Evolutionary conservation across 495 filamentous ascomycete species (phyloP).

Genomic region (Neurospora sp.): DNA sequence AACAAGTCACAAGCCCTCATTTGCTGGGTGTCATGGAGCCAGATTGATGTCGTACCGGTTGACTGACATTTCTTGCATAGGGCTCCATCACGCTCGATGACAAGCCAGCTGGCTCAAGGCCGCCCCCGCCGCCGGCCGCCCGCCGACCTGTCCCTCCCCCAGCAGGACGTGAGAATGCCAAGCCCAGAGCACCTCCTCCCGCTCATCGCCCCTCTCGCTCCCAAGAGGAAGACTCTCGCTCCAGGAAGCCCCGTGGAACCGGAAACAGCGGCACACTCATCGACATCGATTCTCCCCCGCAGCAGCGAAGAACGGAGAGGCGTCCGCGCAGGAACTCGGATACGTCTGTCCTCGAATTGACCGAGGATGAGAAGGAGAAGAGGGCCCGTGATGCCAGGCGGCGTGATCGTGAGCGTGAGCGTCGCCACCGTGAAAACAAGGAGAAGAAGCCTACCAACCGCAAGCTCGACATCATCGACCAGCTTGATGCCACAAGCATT

Average conservation of each 20-base stretch:
- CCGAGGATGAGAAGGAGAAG: constrained; percentile 70
- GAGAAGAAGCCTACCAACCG: constrained; percentile 48
- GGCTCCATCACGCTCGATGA: constrained; percentile 42
- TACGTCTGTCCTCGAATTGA: constrained; percentile 72
- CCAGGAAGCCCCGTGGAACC: constrained; percentile 29
- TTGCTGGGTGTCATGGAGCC: background rate
- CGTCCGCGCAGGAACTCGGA: constrained; percentile 85
- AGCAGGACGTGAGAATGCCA: constrained; percentile 40
- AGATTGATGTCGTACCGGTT: background rate
- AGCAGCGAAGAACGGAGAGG: constrained; percentile 31
- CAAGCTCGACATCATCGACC: constrained; percentile 88
- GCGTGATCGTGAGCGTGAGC: constrained; percentile 65
- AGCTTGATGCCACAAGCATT: constrained; percentile 93
- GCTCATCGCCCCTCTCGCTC: constrained; percentile 51
- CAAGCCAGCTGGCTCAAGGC: constrained; percentile 15
- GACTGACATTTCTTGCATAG: constrained; percentile 21
- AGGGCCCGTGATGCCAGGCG: constrained; percentile 61
- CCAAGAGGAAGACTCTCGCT: constrained; percentile 48
- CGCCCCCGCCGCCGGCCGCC: constrained; percentile 29
- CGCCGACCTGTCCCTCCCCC: constrained; percentile 28
- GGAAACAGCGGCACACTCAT: constrained; percentile 21
- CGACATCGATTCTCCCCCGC: constrained; percentile 24
- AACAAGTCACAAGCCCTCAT: background rate
- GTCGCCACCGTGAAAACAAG: constrained; percentile 49
- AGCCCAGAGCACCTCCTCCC: constrained; percentile 33